Base-by-base conservation (phyloP, 371 early-diverging fungal species). In the Mortierella sp. region DNA sequence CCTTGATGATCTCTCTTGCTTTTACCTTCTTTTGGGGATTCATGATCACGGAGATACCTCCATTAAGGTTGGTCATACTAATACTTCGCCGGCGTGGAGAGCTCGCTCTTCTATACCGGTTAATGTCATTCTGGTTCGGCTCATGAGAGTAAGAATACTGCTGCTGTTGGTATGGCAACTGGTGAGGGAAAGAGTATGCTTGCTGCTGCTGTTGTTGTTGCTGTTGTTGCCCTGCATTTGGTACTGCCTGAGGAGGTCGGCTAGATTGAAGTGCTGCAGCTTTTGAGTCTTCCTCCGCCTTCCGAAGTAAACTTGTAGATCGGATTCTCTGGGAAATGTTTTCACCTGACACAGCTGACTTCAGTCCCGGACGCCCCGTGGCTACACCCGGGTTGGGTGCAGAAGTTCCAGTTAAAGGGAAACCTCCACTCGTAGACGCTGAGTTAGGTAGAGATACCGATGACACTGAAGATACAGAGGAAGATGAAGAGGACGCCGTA, bases 41-140 rank as follows among this genome's bases (percentile, higher is more conserved):
- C 79, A 79, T 66, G 47, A 79, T 70, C 28, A 71, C 62, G 29
- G 76, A 76, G 50, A 66, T 66, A 4, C 66, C 66, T 19, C 75
- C 79, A 53, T 79, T 72, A 21, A 79, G 48, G 46, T 79, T 79
- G 44, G 79, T 79, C 79, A 79, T 79, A 44, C 79, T 79, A 57
- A 72, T 79, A 63, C 79, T 79, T 47, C 79, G 72, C 19, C 72
- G 62, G 26, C 79, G 69, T 14, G 79, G 79, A 3, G 79, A 79
- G 48, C 79, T 79, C 2, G 79, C 79, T 47, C 79, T 45, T 21
- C 79, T 68, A 62, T 69, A 69, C 16, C 79, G 72, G 44, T 62
- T 60, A 7, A 72, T 66, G 21, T 79, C 79, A 26, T 69, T 15
- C 2, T 64, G 25, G 16, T 44, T 48, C 6, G 73, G 62, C 15